Evolutionary conservation across 176 grass and related monocot species (phyloP).

Genomic region (Cenchrus purpureus): DNA sequence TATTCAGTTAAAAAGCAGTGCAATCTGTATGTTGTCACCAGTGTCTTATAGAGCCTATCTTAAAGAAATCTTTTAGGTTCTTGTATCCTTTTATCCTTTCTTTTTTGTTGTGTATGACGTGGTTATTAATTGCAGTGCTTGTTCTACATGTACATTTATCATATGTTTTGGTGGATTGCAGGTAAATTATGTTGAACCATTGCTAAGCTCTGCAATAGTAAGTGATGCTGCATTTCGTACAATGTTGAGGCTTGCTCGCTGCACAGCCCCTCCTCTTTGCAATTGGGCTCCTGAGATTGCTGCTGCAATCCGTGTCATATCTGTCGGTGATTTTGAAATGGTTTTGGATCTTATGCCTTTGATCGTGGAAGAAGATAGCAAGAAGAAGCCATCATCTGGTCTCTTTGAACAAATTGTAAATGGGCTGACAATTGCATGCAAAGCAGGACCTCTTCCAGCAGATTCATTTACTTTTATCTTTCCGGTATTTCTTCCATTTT

Average conservation of each 20-base stretch:
- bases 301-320: constrained; percentile 76
- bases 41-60: not conserved
- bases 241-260: constrained; percentile 80
- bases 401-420: constrained; percentile 87
- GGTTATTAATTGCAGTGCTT: not conserved
- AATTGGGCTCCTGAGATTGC: constrained; percentile 93
- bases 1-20: constrained; percentile 22
- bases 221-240: constrained; percentile 81
- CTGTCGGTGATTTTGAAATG: constrained; percentile 61
- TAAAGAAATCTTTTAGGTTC: constrained; percentile 1
- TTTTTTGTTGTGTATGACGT: not conserved
- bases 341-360: constrained; percentile 65
- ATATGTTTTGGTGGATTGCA: constrained; percentile 42
- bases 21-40: constrained; percentile 17
- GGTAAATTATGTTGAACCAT: constrained; percentile 84
- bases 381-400: constrained; percentile 56
- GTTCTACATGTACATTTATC: constrained; percentile 21
- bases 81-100: not conserved
- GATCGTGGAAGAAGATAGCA: constrained; percentile 58
- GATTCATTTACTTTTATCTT: constrained; percentile 98
- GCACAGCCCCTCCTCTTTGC: constrained; percentile 90
- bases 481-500: constrained; percentile 60
- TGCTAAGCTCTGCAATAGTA: constrained; percentile 86
- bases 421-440: constrained; percentile 78
- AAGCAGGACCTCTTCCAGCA: constrained; percentile 82